Evolutionary conservation across 768 basidiomycete species (phyloP).

Genomic region (Tulasnella sp.): DNA sequence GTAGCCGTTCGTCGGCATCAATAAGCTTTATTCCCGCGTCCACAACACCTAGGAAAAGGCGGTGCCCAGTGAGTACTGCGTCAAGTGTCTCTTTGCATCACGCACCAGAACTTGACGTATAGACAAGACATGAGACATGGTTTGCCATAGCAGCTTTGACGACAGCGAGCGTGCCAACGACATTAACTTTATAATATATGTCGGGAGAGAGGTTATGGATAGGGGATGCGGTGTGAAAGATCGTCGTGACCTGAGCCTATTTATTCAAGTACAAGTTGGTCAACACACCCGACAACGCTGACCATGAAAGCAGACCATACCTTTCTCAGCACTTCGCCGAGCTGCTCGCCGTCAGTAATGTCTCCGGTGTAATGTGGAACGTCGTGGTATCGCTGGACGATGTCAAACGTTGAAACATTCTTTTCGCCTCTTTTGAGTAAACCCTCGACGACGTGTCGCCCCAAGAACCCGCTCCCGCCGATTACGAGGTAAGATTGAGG

Average conservation of each 20-base stretch:
- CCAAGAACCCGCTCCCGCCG: conserved; percentile 87
- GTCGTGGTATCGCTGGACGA: conserved; percentile 75
- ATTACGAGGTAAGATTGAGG: conserved; percentile 76
- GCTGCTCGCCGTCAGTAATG: conserved; percentile 63
- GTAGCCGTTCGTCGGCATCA: conserved; percentile 78
- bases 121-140: conserved; percentile 77
- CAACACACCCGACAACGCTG: neutral
- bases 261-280: too few relatives aligned
- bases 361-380: conserved; percentile 83
- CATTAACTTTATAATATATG: conserved; percentile 86
- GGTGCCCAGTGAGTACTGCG: neutral
- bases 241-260: conserved; percentile 72
- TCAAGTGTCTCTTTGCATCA: conserved; percentile 43
- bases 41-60: neutral
- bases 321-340: conserved; percentile 61
- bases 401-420: conserved; percentile 74
- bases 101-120: conserved; percentile 86
- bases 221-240: conserved; percentile 91
- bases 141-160: conserved; percentile 66
- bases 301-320: conserved; percentile 22
- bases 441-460: conserved; percentile 80
- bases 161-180: conserved; percentile 76
- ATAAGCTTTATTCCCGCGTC: conserved; percentile 51
- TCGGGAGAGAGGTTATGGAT: conserved; percentile 56
- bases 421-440: conserved; percentile 63